phyloP scores from a whole-genome alignment of 345 rosid species.

The Salix exigua region DNA sequence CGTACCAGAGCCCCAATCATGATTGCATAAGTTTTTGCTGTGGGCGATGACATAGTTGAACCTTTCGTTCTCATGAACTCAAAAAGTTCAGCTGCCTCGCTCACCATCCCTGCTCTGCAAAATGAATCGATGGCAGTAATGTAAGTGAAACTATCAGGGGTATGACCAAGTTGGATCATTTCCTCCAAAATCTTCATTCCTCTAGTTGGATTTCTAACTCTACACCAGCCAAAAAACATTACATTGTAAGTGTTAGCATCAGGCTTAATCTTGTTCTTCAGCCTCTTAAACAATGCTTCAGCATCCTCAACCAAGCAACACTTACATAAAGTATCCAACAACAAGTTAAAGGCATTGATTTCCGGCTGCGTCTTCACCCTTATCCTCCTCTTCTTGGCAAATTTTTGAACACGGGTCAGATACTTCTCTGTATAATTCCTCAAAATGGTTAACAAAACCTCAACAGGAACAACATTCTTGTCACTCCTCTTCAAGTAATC shows the following conservation, averaged over 20 bases:
- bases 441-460: conserved; percentile 51
- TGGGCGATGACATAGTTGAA: conserved; percentile 75
- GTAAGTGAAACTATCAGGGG: conserved; percentile 76
- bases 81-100: conserved; percentile 66
- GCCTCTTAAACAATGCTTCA: conserved; percentile 47
- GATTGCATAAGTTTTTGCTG: conserved; percentile 73
- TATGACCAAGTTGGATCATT: conserved; percentile 73
- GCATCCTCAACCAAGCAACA: conserved; percentile 74
- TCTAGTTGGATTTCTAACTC: conserved; percentile 69
- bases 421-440: conserved; percentile 70
- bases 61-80: conserved; percentile 87
- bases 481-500: conserved; percentile 75
- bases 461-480: conserved; percentile 49
- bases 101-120: conserved; percentile 76
- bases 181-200: conserved; percentile 73
- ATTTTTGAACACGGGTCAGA: conserved; percentile 77
- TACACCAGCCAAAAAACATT: conserved; percentile 88
- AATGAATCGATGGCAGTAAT: conserved; percentile 80
- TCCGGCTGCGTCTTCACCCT: conserved; percentile 87
- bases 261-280: conserved; percentile 58
- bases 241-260: conserved; percentile 64
- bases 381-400: conserved; percentile 77
- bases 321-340: conserved; percentile 82
- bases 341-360: conserved; percentile 75
- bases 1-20: conserved; percentile 64